phyloP scores from a whole-genome alignment of 495 filamentous ascomycete genomes.

The Podospora pseudoanserina region DNA sequence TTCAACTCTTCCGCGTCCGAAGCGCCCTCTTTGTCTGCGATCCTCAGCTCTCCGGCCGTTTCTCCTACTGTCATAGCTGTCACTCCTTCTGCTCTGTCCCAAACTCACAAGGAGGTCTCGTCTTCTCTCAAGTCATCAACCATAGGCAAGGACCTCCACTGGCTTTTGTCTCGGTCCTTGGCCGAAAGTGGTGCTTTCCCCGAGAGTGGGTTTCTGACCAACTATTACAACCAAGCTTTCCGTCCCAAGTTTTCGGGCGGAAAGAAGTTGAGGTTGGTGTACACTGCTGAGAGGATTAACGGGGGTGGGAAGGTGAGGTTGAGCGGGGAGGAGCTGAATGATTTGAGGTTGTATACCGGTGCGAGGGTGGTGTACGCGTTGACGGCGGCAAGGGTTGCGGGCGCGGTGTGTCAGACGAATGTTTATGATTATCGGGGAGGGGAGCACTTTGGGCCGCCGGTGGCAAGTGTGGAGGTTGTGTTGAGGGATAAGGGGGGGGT shows the following conservation, averaged over 20 bases:
- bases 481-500: conserved; percentile 57
- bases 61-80: conserved; percentile 81
- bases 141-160: conserved; percentile 54
- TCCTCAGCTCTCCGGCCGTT: conserved; percentile 45
- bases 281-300: conserved; percentile 58
- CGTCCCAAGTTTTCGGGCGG: conserved; percentile 57
- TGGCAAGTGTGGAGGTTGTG: conserved; percentile 75
- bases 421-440: conserved; percentile 80
- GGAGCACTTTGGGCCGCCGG: conserved; percentile 77
- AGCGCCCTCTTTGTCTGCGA: conserved; percentile 63
- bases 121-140: conserved; percentile 43
- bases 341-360: conserved; percentile 74
- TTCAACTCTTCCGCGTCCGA: conserved; percentile 80
- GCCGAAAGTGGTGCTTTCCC: conserved; percentile 71
- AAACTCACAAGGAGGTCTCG: conserved; percentile 53
- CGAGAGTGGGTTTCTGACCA: conserved; percentile 55
- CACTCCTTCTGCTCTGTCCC: conserved; percentile 65
- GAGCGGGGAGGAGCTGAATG: conserved; percentile 64
- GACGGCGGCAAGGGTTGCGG: conserved; percentile 75
- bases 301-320: conserved; percentile 43
- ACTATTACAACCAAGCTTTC: conserved; percentile 53
- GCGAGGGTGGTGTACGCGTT: conserved; percentile 83
- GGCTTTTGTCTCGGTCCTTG: conserved; percentile 64
- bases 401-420: conserved; percentile 77
- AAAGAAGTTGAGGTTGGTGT: conserved; percentile 69